These are phyloP conservation scores for Wickerhamomyces canadensis DNA, from an alignment of 805 yeast genomes.

Conservation along the genomic window DNA sequence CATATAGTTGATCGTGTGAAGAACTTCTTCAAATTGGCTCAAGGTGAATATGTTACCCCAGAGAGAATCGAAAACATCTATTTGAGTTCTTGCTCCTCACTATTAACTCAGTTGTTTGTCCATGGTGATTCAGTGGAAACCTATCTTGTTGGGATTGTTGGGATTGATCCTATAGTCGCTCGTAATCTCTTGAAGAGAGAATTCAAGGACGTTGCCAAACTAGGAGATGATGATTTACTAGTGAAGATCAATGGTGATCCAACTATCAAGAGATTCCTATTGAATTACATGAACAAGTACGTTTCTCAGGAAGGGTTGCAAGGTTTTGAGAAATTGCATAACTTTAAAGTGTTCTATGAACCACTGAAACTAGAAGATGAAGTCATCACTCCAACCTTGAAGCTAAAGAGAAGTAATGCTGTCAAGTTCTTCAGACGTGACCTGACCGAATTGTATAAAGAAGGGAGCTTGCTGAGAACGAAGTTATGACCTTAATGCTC, in stretches of 20 bases:
- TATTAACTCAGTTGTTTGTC: constrained; percentile 41
- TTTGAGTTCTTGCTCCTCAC: constrained; percentile 34
- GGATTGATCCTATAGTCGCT: constrained; percentile 39
- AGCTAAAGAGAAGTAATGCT: constrained; percentile 38
- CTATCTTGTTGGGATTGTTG: constrained; percentile 48
- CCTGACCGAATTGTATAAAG: constrained; percentile 35
- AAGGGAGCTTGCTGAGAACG: constrained; percentile 25
- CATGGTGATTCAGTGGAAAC: constrained; percentile 52
- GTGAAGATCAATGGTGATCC: constrained; percentile 2
- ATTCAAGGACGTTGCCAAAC: background rate
- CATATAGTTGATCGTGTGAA: constrained; percentile 51
- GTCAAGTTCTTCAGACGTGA: constrained; percentile 31
- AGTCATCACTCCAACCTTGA: constrained; percentile 50
- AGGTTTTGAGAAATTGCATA: constrained; percentile 49
- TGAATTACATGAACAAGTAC: constrained; percentile 1
- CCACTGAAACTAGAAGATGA: constrained; percentile 47
- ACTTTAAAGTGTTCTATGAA: constrained; percentile 37
- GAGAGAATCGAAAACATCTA: constrained; percentile 58
- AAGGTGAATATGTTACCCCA: constrained; percentile 60
- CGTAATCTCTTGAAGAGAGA: constrained; percentile 9
- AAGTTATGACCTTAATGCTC: background rate
- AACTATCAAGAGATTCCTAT: constrained; percentile 3
- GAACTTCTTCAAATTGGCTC: constrained; percentile 50
- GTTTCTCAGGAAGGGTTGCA: constrained; percentile 25
- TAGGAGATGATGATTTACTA: constrained; percentile 6